Base-by-base conservation (phyloP, 2,329 filamentous ascomycete species). In the Acephala macrosclerotiorum region DNA sequence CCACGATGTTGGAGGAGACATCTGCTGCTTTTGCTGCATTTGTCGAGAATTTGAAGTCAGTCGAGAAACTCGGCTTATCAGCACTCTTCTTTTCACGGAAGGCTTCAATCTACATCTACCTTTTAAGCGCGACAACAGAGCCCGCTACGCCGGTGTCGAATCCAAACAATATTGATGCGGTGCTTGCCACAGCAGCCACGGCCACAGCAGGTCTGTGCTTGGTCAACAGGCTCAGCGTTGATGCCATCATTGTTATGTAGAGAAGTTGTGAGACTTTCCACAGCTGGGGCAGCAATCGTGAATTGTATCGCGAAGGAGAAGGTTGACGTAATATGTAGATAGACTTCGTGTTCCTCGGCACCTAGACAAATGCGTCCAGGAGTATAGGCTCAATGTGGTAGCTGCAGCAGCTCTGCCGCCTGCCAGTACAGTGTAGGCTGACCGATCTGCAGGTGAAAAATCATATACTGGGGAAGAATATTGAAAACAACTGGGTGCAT, bases 1-100 rank as follows among this genome's bases (percentile, higher is more conserved):
- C 80, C 18, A 84, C 81, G 35, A 81, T 80, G 56, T 84, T 80
- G 8, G 67, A 70, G 12, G 68, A 65, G 42, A 70, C 40, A n/a
- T 66, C 55, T 33, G 66, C 61, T 38, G 61, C 60, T 26, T 68
- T 63, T 20, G 36, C 53, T 38, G 47, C 14, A 22, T 61, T 61
- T 25, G 60, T 68, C 12, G 66, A 68, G 63, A 69, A 62, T 35
- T 63, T 56, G 42, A 69, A 69, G 7, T 56, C 56, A 1, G 45
- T 4, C 12, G 45, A 49, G 45, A 49, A 49, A 18, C 45, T 49
- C 4, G 20, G 20, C n/a, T 49, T 20, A 18, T 49, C 18, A 25
- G 45, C 11, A 49, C 14, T 4, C 3, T 12, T 4, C 18, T 49
- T n/a, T n/a, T 14, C 38, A 42, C 12, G 4, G 18, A 12, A 25